Base-by-base conservation (phyloP, 73 alveolate genomes). In the Paramecium sonneborni region DNA sequence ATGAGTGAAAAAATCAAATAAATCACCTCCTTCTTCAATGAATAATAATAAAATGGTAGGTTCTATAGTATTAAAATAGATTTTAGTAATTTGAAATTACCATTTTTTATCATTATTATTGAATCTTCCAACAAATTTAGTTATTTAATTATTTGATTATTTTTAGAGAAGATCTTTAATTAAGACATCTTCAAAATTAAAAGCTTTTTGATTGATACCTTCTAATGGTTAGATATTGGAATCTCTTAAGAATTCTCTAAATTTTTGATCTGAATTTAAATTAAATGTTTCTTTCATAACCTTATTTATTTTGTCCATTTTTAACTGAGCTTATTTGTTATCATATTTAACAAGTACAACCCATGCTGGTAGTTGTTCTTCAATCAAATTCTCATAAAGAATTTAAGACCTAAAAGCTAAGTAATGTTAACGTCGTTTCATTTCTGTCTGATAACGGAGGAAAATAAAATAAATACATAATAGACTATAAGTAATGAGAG, bases 181-280 rank as follows among this genome's bases (percentile, higher is more conserved):
- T n/a, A 74, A n/a, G 3, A 37, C 55, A 18, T 74, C 67, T 37
- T 74, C 87, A 37, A 74, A 74, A 23, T 74, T 74, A 74, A 74
- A 39, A 14, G 56, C 87, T 18, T 74, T 34, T 37, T 74, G 34
- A 20, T 74, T 74, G 15, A 74, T 74, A 10, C 44, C 32, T 2
- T 74, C 58, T 23, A 37, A 15, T 11, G 87, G 56, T 32, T 62
- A 74, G n/a, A 74, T 11, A 23, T 37, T 74, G 9, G 58, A 74
- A 12, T 74, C 58, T 74, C 87, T 74, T 74, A 74, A 74, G 20
- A 74, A 74, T 23, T 74, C 87, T 37, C 87, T 74, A 74, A 74
- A 74, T 18, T 37, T 37, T 8, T 34, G 6, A 34, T 39, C 87
- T 28, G 57, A 28, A 37, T 74, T 34, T 7, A 74, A 28, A 7